Evolutionary conservation across 805 yeast genomes (phyloP), one percentile per base, ranked within the genome.

Genomic region (Candida parachauliodes): DNA sequence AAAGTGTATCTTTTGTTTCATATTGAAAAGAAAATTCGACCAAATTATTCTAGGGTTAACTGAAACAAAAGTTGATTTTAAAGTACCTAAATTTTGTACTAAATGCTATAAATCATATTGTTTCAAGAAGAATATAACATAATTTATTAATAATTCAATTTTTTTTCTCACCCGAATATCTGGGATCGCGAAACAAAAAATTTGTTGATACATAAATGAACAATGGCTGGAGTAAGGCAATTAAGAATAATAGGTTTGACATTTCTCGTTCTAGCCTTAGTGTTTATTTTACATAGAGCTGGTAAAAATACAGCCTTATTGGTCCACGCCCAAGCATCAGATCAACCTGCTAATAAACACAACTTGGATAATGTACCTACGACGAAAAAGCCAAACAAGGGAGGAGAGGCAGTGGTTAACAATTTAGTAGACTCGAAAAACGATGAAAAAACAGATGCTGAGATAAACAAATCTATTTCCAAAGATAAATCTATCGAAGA

Each of bases 1-100:
- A 3, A 55, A 57, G 6, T 81, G 88, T 47, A 44, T 80, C 6
- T 78, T 75, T 1, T 81, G 88, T 55, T 72, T 81, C 0, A 53
- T 78, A 15, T 46, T 78, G 24, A 78, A 78, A 41, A 56, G 84
- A 41, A 62, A 65, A 26, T 66, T 72, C 38, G 82, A 77, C 43
- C 53, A 70, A 26, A 42, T 28, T 5, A 31, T 7, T 6, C 14
- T 26, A 17, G 31, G 23, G 5, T 8, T 4, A 2, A 30, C 16
- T 8, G 9, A 10, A 9, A 15, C 7, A 8, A 27, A 24, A 5
- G 17, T 16, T 7, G 22, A 15, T 10, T 26, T 17, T 11, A 4
- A 8, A 16, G 33, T 43, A 2, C 51, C 52, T 3, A 42, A 35
- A 15, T 15, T 37, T 5, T 48, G 52, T 30, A 35, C 36, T 9